Base-by-base conservation (phyloP, 495 filamentous ascomycete genomes). In the Cercophora newfieldiana region DNA sequence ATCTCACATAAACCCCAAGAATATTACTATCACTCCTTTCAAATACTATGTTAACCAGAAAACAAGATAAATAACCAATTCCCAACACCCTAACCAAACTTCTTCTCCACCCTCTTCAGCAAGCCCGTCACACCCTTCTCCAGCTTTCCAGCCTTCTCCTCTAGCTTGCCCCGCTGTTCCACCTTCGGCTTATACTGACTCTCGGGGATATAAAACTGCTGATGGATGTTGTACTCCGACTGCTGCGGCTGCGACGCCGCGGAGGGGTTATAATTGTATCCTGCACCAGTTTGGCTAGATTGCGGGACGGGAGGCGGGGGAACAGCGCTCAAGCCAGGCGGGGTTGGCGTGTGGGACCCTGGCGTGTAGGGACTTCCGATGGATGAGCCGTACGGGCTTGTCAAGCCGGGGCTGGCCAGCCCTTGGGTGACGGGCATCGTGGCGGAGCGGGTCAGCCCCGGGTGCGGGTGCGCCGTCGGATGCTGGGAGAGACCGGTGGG, bases 21-120 rank as follows among this genome's bases (percentile, higher is more conserved):
- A 2, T 12, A 57, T 26, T 18, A 30, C 14, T 7, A 57, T 29
- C 14, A 19, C 25, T 29, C 26, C 18, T 57, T 25, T 26, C 19
- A 8, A 8, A 10, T 1, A 57, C 7, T 28, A 26, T 19, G 16
- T 7, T 14, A 55, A 7, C 28, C 4, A 54, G 7, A 22, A 53
- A 22, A 49, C 19, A 50, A n/a, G 49, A 19, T 30, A 28, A 31
- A 60, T 21, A 21, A 63, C 24, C 30, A 7, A 59, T 19, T 2
- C 28, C 50, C n/a, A 28, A 50, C 5, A 0, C 31, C 26, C n/a
- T 67, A 80, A 8, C 81, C 90, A 75, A 94, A 86, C 73, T 86
- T 90, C 85, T 95, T 95, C 82, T 97, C 93, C 72, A 97, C 81
- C 78, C 87, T 93, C 87, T 93, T 96, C 71, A 97, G 80, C 75